Percentiles rank a stretch among this genome's conserved stretches.
These are phyloP conservation scores for Viola odorata DNA, from an alignment of 345 rosid genomes.

Conservation along the genomic window DNA sequence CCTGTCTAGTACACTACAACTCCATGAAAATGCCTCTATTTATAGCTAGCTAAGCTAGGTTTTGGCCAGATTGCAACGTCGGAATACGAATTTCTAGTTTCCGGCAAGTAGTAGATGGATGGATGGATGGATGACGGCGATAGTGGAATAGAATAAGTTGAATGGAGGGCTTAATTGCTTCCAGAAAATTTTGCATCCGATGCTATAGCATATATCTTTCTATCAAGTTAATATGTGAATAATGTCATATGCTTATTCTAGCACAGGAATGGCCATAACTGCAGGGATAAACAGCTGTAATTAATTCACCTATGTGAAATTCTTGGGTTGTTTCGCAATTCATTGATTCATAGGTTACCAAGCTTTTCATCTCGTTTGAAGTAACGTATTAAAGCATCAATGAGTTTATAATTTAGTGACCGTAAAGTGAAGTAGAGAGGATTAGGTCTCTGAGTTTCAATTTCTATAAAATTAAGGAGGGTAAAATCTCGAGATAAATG, in stretches of 20 bases:
- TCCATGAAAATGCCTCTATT: not conserved
- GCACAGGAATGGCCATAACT: too few relatives aligned
- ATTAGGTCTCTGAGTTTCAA: too few relatives aligned
- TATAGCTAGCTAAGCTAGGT: not conserved
- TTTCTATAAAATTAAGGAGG: too few relatives aligned
- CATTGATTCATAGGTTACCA: too few relatives aligned
- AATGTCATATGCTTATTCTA: constrained; percentile 32
- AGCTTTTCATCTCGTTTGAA: too few relatives aligned
- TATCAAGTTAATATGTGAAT: not conserved
- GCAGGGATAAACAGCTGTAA: too few relatives aligned
- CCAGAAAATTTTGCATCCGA: constrained; percentile 23
- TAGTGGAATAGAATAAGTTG: constrained; percentile 25
- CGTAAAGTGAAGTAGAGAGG: too few relatives aligned
- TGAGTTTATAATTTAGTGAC: too few relatives aligned
- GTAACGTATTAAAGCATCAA: too few relatives aligned
- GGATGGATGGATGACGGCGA: not conserved
- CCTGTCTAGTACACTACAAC: not conserved
- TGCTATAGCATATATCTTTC: constrained; percentile 24
- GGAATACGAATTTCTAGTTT: constrained; percentile 17
- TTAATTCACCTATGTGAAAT: too few relatives aligned
- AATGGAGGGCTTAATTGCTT: constrained; percentile 2
- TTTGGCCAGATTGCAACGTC: not conserved
- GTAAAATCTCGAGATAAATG: too few relatives aligned
- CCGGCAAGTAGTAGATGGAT: constrained; percentile 4
- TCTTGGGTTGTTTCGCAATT: too few relatives aligned